Conservation (phyloP, 2,329 filamentous ascomycete species). For the Penicillium janthinellum region DNA sequence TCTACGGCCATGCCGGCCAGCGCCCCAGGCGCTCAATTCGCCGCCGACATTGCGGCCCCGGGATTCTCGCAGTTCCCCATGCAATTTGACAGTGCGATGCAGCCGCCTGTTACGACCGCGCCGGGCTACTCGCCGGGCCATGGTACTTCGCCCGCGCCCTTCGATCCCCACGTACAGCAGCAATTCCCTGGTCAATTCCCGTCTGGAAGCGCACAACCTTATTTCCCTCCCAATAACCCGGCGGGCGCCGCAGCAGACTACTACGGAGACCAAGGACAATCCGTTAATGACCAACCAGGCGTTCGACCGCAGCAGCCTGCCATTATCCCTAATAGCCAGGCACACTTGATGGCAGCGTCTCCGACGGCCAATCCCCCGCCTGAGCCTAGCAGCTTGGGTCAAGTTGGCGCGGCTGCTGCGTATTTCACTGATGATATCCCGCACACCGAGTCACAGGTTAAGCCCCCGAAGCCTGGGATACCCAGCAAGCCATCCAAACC, state of each 20-base stretch:
- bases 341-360: conserved; percentile 59
- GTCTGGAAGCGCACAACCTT: conserved; percentile 47
- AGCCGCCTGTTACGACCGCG: conserved; percentile 9
- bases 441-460: conserved; percentile 22
- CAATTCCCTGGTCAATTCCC: conserved; percentile 64
- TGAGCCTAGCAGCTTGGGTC: conserved; percentile 58
- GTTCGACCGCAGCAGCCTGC: conserved; percentile 55
- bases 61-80: conserved; percentile 39
- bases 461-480: conserved; percentile 27
- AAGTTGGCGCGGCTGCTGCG: conserved; percentile 55
- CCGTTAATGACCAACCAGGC: conserved; percentile 62
- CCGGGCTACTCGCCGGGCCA: conserved; percentile 22
- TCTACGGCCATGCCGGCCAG: conserved; percentile 26
- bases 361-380: conserved; percentile 54
- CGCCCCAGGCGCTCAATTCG: conserved; percentile 31
- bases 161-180: conserved; percentile 54
- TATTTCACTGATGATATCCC: conserved; percentile 50
- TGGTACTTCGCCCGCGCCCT: conserved; percentile 28
- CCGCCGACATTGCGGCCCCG: conserved; percentile 32
- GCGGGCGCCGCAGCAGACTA: conserved; percentile 62
- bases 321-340: conserved; percentile 57
- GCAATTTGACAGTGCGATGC: conserved; percentile 32
- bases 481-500: conserved; percentile 32
- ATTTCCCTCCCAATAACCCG: conserved; percentile 46
- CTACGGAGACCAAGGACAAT: conserved; percentile 64